Evolutionary conservation across 345 rosid species (phyloP).

Genomic region (Viola odorata): DNA sequence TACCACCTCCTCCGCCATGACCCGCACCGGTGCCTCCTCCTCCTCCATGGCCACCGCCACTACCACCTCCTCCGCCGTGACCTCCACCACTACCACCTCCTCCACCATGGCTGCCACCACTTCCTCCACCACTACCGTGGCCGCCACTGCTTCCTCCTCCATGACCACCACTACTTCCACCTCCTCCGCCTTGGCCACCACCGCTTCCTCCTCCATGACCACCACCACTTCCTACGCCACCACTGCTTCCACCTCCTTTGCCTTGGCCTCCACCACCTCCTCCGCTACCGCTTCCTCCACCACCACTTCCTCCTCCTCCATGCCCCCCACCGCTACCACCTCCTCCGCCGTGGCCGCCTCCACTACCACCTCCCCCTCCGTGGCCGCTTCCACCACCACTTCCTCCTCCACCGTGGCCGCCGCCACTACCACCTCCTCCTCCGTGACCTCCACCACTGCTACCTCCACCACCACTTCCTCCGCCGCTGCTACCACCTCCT

Average conservation of each 20-base stretch:
- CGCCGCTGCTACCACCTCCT: background rate
- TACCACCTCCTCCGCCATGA: background rate
- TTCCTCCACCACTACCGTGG: background rate
- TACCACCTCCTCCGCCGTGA: background rate
- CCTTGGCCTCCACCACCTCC: background rate
- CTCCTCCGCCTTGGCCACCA: background rate
- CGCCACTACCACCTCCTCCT: slow-evolving; percentile 1
- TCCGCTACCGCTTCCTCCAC: background rate
- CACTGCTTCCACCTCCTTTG: background rate
- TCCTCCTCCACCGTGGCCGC: background rate
- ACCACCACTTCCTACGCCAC: background rate
- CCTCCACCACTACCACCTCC: background rate
- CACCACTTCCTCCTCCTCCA: background rate
- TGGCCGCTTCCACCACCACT: background rate
- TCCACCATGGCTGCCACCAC: background rate
- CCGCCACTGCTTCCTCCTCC: background rate
- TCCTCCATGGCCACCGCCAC: background rate
- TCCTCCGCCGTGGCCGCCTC: background rate
- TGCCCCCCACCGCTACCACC: background rate
- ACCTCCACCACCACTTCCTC: background rate
- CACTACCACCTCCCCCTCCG: background rate
- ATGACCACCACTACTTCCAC: background rate
- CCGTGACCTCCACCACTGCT: background rate
- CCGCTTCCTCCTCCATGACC: background rate
- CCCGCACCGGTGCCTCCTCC: background rate